phyloP scores from a whole-genome alignment of 2,329 filamentous ascomycete genomes.

The Esteya vermicola region DNA sequence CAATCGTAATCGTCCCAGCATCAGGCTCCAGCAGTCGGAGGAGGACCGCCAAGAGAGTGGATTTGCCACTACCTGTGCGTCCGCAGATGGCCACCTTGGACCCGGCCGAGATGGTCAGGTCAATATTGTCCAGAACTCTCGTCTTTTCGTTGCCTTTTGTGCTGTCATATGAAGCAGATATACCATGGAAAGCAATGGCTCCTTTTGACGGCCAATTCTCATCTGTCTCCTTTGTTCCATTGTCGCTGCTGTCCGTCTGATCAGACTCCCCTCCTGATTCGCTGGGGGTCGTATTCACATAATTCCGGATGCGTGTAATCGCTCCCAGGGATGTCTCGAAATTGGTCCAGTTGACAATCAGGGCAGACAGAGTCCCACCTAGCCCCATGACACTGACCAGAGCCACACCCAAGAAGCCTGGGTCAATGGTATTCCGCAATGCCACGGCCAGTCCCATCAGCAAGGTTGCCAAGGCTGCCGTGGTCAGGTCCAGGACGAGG shows the following conservation, averaged over 20 bases:
- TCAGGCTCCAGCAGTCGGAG: constrained; percentile 31
- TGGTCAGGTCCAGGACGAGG: constrained; percentile 22
- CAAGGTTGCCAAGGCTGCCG: constrained; percentile 20
- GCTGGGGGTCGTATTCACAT: constrained; percentile 4
- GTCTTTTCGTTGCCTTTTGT: constrained; percentile 4
- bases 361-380: constrained; percentile 9
- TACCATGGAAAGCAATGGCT: background rate
- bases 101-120: constrained; percentile 15
- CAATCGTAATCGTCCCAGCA: constrained; percentile 27
- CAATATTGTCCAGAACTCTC: constrained; percentile 13
- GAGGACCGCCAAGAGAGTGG: constrained; percentile 20
- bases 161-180: constrained; percentile 3
- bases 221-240: background rate
- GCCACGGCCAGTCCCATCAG: constrained; percentile 21
- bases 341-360: constrained; percentile 15
- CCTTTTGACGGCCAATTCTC: constrained; percentile 3
- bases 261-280: background rate
- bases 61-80: constrained; percentile 19
- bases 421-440: constrained; percentile 16
- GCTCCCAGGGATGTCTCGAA: constrained; percentile 15
- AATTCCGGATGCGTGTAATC: constrained; percentile 12
- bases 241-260: too few relatives aligned
- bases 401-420: constrained; percentile 18
- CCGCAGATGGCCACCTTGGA: constrained; percentile 22
- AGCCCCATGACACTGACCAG: constrained; percentile 16